phyloP scores from a whole-genome alignment of 2,329 filamentous ascomycete species.

The Knoxdaviesia proteae region DNA sequence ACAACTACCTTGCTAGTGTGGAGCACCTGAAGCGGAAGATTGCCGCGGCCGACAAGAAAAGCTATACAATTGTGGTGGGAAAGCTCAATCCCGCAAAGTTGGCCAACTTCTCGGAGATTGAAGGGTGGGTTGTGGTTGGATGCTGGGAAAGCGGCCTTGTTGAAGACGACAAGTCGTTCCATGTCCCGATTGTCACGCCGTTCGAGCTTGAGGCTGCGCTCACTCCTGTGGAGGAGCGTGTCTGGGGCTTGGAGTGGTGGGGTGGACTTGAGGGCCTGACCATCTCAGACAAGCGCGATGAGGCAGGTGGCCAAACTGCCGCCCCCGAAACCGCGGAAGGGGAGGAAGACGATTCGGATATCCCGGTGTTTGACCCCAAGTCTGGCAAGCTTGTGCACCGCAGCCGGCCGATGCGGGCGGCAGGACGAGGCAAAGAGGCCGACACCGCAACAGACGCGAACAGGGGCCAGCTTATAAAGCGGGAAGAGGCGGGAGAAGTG shows the following conservation, averaged over 20 bases:
- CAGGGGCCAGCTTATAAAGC: slow-evolving; percentile 30
- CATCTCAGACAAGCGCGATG: slow-evolving; percentile 12
- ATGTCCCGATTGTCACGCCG: slow-evolving; percentile 77
- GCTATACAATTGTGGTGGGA: slow-evolving; percentile 88
- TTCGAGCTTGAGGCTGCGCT: slow-evolving; percentile 75
- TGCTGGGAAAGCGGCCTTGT: slow-evolving; percentile 95
- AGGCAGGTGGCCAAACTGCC: slow-evolving; percentile 7
- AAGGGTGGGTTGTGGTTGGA: slow-evolving; percentile 90
- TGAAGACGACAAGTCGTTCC: slow-evolving; percentile 67
- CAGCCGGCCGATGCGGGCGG: slow-evolving; percentile 49
- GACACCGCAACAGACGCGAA: slow-evolving; percentile 6
- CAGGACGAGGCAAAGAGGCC: slow-evolving; percentile 8
- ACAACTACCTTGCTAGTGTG: slow-evolving; percentile 72
- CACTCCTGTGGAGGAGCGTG: slow-evolving; percentile 48
- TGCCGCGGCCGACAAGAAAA: slow-evolving; percentile 68
- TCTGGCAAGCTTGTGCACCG: slow-evolving; percentile 68
- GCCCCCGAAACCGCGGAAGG: slow-evolving; percentile 13
- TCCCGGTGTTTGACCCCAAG: slow-evolving; percentile 80
- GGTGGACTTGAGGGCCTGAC: slow-evolving; percentile 61
- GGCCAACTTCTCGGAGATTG: slow-evolving; percentile 88
- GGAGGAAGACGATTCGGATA: slow-evolving; percentile 49
- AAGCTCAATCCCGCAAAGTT: slow-evolving; percentile 92
- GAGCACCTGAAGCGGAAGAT: slow-evolving; percentile 54
- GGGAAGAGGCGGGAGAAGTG: slow-evolving; percentile 39
- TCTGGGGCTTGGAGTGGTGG: slow-evolving; percentile 81